Conservation (phyloP, 73 alveolate species). For the Paramecium biaurelia region DNA sequence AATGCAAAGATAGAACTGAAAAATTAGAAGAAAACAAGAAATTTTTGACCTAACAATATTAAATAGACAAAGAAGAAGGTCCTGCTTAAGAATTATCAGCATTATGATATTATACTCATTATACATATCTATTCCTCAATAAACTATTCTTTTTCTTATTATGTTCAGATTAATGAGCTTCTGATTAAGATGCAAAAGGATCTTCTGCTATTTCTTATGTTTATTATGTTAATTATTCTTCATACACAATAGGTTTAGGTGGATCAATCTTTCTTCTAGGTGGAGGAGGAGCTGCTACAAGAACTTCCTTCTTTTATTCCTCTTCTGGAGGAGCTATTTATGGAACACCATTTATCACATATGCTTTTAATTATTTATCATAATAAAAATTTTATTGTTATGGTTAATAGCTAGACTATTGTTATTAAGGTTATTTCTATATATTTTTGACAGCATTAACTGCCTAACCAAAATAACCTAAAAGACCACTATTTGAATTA, state of each 20-base stretch:
- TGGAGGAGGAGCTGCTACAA: not conserved
- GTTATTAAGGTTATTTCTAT: not conserved
- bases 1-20: not conserved
- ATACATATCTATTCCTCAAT: slow-evolving; percentile 1
- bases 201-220: not conserved
- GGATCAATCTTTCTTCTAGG: not conserved
- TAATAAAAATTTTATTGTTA: not conserved
- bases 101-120: slow-evolving; percentile 2
- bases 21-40: not conserved
- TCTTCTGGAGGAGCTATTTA: not conserved
- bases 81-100: not conserved
- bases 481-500: not conserved
- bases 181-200: not conserved
- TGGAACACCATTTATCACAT: not conserved
- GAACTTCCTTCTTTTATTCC: not conserved
- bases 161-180: not conserved
- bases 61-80: not conserved
- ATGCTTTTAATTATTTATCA: not conserved
- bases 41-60: not conserved
- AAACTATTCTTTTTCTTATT: not conserved
- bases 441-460: not conserved
- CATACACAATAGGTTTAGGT: not conserved
- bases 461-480: not conserved
- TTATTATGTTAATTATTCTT: not conserved
- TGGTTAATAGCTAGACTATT: not conserved